A percentile compares a stretch with the other conserved stretches of the same genome.
phyloP scores from a whole-genome alignment of 129 eudicot species.

The Oenanthe sinensis region DNA sequence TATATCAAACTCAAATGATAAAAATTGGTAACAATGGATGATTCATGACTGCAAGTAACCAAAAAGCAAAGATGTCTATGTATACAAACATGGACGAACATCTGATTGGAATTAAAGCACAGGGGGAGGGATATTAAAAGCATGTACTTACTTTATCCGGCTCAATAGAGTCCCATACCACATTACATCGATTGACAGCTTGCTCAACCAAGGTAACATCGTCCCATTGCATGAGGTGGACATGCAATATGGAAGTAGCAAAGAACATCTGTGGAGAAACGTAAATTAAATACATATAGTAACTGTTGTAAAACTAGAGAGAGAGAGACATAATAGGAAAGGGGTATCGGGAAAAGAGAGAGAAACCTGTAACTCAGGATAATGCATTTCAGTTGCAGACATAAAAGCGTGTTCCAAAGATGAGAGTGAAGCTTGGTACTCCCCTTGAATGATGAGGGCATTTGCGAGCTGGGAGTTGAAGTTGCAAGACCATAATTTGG shows the following conservation, averaged over 20 bases:
- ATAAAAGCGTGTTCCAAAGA: slow-evolving; percentile 56
- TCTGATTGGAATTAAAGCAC: no score
- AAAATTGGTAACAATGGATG: no score
- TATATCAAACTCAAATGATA: not conserved
- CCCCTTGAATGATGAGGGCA: slow-evolving; percentile 89
- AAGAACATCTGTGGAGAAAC: slow-evolving; percentile 71
- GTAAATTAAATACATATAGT: not conserved
- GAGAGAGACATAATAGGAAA: not conserved
- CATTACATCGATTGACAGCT: slow-evolving; percentile 67
- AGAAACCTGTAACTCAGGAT: slow-evolving; percentile 89
- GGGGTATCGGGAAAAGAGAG: not conserved
- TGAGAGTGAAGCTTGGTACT: slow-evolving; percentile 61
- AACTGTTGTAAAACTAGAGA: not conserved
- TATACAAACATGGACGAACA: no score
- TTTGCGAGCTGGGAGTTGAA: slow-evolving; percentile 96
- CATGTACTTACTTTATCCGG: slow-evolving; percentile 49
- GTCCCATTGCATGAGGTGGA: slow-evolving; percentile 86
- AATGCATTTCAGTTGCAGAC: slow-evolving; percentile 70
- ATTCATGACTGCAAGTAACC: no score
- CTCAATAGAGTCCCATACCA: slow-evolving; percentile 67
- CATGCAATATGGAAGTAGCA: slow-evolving; percentile 88
- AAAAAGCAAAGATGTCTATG: no score
- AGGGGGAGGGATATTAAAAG: not conserved
- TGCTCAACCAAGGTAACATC: slow-evolving; percentile 69
- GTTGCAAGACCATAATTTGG: slow-evolving; percentile 91